Base-by-base conservation (phyloP, 2,329 filamentous ascomycete species). In the Sporothrix protearum region DNA sequence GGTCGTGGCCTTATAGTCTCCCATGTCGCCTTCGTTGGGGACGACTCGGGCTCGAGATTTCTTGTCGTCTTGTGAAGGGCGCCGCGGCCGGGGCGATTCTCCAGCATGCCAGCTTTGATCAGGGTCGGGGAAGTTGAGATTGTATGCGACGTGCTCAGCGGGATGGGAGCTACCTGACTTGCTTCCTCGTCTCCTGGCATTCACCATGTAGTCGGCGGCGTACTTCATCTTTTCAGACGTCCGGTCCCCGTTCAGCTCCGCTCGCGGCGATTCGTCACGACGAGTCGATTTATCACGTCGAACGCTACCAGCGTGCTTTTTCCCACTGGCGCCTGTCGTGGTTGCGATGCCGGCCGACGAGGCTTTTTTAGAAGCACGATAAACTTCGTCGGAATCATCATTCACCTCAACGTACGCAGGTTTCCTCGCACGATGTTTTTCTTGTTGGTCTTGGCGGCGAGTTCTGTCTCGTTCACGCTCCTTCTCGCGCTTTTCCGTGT, bases 371-470 rank as follows among this genome's bases (percentile, higher is more conserved):
- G 73, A 71, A 5, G 47, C 76, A 71, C 22, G 76, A 33, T 71
- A 69, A 3, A 78, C 76, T 0, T 76, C 77, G 10, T 79, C 79
- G 0, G 76, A 76, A 2, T 76, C 76, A 51, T 72, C 72, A 51
- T 74, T 68, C 8, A 73, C 70, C 42, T 79, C 78, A 10, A 77
- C 74, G 57, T 79, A 78, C 3, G 67, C 49, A 8, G 75, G 71
- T 68, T 76, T 77, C 25, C 70, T 51, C 39, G 75, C 71, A 61
- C 76, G 76, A 30, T 59, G n/a, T 72, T 78, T 80, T 12, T 79
- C 78, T 22, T 79, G 77, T 49, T 71, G 69, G 1, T 77, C 78
- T 57, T 77, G 76, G 22, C 73, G 77, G 22, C 78, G 76, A 25
- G 74, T 71, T 22, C 72, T 71, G 10, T 77, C 77, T 22, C 73